Evolutionary conservation across 331 rosid species (phyloP), one percentile per base, ranked within the genome.

Genomic region (Prunus yedoensis): DNA sequence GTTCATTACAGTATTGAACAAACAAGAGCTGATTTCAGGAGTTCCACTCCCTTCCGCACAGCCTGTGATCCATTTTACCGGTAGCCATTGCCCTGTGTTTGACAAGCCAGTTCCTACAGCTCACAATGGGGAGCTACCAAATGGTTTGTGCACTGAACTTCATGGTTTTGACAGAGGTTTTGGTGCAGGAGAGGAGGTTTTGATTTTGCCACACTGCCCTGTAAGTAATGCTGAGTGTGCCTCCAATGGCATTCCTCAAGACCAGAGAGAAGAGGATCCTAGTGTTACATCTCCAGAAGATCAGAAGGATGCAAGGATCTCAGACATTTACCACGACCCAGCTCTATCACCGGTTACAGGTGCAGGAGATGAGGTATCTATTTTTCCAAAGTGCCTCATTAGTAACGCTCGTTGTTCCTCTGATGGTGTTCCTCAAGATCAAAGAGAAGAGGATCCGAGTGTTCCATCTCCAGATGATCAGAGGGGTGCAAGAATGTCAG

Each of bases 401-500:
- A 82, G 64, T 78, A 71, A 70, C 46, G 84, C 50, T 43, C 76
- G 74, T 73, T 79, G 85, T 86, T 83, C 74, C 16, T 74, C 81
- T 20, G 81, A 70, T 62, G 51, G 78, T 66, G 79, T 62, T 71
- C 66, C 87, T 43, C 71, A 23, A 66, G 35, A 2, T 13, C 53
- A 13, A 56, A 23, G 54, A 66, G 68, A 81, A 49, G 21, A 77
- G 78, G 83, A 81, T 30, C 80, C 15, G 35, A 77, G 68, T 70
- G 86, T 81, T 61, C 46, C 79, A 63, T 88, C 94, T 61, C 93
- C 90, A 76, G 89, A 80, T 69, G 77, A 76, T 78, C 88, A 77
- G 43, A 27, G 77, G 47, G 88, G 82, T 53, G 74, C 61, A 54
- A 73, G 74, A 60, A 68, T 68, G 73, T 78, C 79, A 1, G 85